These are phyloP conservation scores for Ustilaginoidea virens DNA, from an alignment of 2,329 filamentous ascomycete genomes.

Conservation along the genomic window DNA sequence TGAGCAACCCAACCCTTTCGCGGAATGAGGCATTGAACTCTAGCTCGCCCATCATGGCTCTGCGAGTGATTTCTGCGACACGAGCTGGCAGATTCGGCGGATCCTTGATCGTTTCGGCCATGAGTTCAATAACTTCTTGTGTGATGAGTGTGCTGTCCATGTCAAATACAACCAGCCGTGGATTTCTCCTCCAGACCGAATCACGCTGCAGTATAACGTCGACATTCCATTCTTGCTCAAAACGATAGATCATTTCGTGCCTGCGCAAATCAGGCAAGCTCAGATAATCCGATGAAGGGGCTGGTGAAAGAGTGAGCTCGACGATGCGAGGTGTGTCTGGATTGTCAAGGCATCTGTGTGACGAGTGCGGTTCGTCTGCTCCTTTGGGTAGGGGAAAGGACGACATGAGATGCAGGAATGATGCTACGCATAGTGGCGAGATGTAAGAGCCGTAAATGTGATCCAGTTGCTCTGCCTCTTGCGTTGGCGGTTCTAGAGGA, in stretches of 20 bases:
- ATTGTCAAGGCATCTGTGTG: constrained; percentile 49
- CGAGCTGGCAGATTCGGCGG: constrained; percentile 57
- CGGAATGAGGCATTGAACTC: constrained; percentile 78
- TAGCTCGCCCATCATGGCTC: constrained; percentile 90
- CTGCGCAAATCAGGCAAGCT: constrained; percentile 56
- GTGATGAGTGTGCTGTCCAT: constrained; percentile 98
- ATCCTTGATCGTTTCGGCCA: constrained; percentile 62
- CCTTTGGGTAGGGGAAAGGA: constrained; percentile 40
- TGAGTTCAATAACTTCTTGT: constrained; percentile 93
- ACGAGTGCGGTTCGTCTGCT: constrained; percentile 38
- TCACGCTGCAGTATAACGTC: constrained; percentile 68
- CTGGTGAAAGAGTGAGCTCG: constrained; percentile 47
- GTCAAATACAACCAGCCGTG: constrained; percentile 84
- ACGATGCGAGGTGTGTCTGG: constrained; percentile 46
- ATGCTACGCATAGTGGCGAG: constrained; percentile 48
- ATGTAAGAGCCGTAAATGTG: constrained; percentile 52
- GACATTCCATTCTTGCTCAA: constrained; percentile 80
- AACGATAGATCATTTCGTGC: constrained; percentile 68
- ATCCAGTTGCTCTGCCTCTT: constrained; percentile 41
- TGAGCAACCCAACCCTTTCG: constrained; percentile 65
- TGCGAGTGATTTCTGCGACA: constrained; percentile 78
- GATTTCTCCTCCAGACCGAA: constrained; percentile 59
- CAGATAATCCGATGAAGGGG: constrained; percentile 46
- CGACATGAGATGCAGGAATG: constrained; percentile 51
- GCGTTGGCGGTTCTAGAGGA: constrained; percentile 41